Percentiles rank a stretch among this genome's conserved stretches.
These are phyloP conservation scores for Nakazawaea ishiwadae DNA, from an alignment of 805 yeast species.

Conservation along the genomic window DNA sequence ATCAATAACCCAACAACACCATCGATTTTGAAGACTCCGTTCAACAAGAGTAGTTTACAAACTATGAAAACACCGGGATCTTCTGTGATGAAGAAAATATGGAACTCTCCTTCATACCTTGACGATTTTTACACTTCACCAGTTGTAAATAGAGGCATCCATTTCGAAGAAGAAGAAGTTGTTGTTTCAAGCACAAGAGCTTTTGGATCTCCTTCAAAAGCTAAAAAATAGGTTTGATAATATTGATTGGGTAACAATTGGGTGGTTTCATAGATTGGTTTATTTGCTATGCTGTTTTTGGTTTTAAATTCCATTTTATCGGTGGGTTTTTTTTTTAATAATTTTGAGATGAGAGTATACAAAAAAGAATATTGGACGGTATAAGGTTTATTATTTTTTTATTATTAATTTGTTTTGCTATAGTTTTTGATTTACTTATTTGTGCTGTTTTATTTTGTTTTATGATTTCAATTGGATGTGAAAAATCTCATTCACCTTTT, in stretches of 20 bases:
- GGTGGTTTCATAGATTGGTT: too few species aligned
- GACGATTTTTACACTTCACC: slow-evolving; percentile 66
- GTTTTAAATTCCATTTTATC: too few species aligned
- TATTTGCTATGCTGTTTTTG: too few species aligned
- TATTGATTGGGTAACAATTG: background rate
- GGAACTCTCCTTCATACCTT: slow-evolving; percentile 64
- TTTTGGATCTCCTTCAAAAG: slow-evolving; percentile 10
- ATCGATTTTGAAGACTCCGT: slow-evolving; percentile 27
- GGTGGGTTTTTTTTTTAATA: too few species aligned
- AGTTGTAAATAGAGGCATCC: slow-evolving; percentile 4
- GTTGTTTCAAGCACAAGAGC: slow-evolving; percentile 10
- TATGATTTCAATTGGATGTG: too few species aligned
- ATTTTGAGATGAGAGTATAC: too few species aligned
- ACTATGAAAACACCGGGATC: slow-evolving; percentile 18
- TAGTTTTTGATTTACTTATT: too few species aligned
- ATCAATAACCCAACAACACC: slow-evolving; percentile 8
- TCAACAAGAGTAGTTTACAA: slow-evolving; percentile 13
- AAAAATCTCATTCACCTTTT: too few species aligned
- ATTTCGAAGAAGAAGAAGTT: slow-evolving; percentile 10
- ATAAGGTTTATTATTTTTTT: too few species aligned
- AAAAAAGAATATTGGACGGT: too few species aligned
- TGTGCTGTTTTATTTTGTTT: too few species aligned
- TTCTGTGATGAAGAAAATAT: slow-evolving; percentile 44
- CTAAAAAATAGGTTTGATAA: background rate
- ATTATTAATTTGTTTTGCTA: too few species aligned